Evolutionary conservation across 192 early-diverging fungal genomes (phyloP).

Genomic region (Backusella psychrophila): DNA sequence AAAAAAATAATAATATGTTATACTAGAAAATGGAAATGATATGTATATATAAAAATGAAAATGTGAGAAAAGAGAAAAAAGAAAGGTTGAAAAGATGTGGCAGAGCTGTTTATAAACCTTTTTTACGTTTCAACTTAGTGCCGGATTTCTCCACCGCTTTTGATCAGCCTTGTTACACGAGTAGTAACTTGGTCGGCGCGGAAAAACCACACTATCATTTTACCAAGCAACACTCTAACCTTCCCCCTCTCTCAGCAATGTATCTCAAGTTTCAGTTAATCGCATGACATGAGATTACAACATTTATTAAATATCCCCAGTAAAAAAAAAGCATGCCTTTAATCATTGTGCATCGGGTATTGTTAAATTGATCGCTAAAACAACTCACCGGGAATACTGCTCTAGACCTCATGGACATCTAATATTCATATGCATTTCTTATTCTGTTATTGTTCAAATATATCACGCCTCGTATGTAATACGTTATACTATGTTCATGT

Average conservation of each 20-base stretch:
- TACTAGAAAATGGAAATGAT: background rate
- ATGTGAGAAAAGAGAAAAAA: conserved; percentile 1
- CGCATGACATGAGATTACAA: background rate
- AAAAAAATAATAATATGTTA: background rate
- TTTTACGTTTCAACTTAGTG: background rate
- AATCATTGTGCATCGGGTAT: conserved; percentile 8
- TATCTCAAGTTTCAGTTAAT: background rate
- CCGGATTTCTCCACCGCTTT: background rate
- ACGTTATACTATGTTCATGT: no score
- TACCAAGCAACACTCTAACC: conserved; percentile 1
- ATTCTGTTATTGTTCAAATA: background rate
- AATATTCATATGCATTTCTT: background rate
- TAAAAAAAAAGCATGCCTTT: background rate
- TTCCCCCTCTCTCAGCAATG: background rate
- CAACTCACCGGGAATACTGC: background rate
- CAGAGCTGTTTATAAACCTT: conserved; percentile 4
- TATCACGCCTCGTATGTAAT: no score
- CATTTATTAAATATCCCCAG: background rate
- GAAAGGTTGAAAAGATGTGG: background rate
- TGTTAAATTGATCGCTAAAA: conserved; percentile 4
- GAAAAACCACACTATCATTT: background rate
- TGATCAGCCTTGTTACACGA: background rate
- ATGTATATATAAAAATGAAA: background rate
- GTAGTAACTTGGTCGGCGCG: background rate
- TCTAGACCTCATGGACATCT: background rate